Evolutionary conservation across 257 asterid genomes (phyloP).

Genomic region (Solanum stenotomum): DNA sequence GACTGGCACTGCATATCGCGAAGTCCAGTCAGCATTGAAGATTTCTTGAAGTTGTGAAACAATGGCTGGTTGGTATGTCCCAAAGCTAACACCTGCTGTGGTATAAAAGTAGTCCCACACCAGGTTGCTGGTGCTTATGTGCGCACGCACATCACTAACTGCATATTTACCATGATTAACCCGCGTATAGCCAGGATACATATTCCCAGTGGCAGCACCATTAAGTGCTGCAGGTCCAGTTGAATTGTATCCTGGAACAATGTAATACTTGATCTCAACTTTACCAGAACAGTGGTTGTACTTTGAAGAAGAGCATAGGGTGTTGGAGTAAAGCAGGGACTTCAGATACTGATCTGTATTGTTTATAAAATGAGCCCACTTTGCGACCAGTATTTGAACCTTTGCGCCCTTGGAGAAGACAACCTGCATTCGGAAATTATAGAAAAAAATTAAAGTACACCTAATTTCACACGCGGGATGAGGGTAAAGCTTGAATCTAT

Average conservation of each 20-base stretch:
- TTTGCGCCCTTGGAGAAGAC: conserved; percentile 61
- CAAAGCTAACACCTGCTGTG: conserved; percentile 75
- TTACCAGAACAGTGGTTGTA: conserved; percentile 56
- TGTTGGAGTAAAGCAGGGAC: conserved; percentile 62
- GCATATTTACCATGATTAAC: conserved; percentile 86
- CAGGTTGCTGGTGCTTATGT: conserved; percentile 79
- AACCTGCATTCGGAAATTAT: conserved; percentile 25
- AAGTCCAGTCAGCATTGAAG: conserved; percentile 82
- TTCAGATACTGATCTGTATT: conserved; percentile 60
- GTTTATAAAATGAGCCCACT: conserved; percentile 65
- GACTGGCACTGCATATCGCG: conserved; percentile 62
- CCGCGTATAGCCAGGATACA: conserved; percentile 65
- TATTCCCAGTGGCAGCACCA: conserved; percentile 43
- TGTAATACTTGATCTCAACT: conserved; percentile 71
- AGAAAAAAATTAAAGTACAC: not conserved
- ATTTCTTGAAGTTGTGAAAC: conserved; percentile 64
- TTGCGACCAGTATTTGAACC: conserved; percentile 62
- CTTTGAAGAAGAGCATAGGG: conserved; percentile 59
- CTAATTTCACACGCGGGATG: not conserved
- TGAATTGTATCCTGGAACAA: conserved; percentile 64
- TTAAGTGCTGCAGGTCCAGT: conserved; percentile 59
- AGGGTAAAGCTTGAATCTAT: not conserved
- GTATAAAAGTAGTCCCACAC: conserved; percentile 77
- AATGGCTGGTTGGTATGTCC: conserved; percentile 53
- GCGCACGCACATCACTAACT: conserved; percentile 67